A percentile compares a stretch with the other conserved stretches of the same genome.
These are phyloP conservation scores for Backusella sp. DNA, from an alignment of 192 early-diverging fungal species.

Conservation along the genomic window DNA sequence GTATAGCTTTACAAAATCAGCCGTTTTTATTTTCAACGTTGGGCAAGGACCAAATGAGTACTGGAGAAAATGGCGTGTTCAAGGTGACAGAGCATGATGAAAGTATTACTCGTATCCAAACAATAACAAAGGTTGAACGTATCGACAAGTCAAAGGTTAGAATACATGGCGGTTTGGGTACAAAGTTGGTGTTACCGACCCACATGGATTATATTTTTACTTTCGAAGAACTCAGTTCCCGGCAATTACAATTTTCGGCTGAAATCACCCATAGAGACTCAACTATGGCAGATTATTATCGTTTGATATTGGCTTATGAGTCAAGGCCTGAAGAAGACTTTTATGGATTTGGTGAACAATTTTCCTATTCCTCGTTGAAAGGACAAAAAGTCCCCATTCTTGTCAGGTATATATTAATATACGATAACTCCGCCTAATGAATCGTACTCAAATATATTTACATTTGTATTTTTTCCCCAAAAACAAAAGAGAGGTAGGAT, in stretches of 20 bases:
- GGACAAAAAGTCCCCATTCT: slow-evolving; percentile 43
- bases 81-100: slow-evolving; percentile 37
- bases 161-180: slow-evolving; percentile 26
- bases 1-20: slow-evolving; percentile 26
- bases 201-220: slow-evolving; percentile 36
- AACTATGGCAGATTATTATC: slow-evolving; percentile 17
- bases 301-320: slow-evolving; percentile 23
- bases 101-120: slow-evolving; percentile 33
- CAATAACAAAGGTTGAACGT: slow-evolving; percentile 22
- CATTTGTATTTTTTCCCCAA: not conserved
- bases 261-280: slow-evolving; percentile 8
- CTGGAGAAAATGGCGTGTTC: slow-evolving; percentile 30
- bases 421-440: not conserved
- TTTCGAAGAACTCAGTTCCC: slow-evolving; percentile 21
- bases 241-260: slow-evolving; percentile 25
- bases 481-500: slow-evolving; percentile 35
- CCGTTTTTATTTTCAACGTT: slow-evolving; percentile 36
- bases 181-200: slow-evolving; percentile 25
- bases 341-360: slow-evolving; percentile 48
- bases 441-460: not conserved
- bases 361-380: slow-evolving; percentile 27
- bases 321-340: slow-evolving; percentile 35
- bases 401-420: slow-evolving; percentile 20
- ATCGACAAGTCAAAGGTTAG: not conserved
- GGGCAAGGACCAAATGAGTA: slow-evolving; percentile 30